Evolutionary conservation across 2,329 filamentous ascomycete species (phyloP), one percentile per base, ranked within the genome.

Genomic region (Fusarium coicis): DNA sequence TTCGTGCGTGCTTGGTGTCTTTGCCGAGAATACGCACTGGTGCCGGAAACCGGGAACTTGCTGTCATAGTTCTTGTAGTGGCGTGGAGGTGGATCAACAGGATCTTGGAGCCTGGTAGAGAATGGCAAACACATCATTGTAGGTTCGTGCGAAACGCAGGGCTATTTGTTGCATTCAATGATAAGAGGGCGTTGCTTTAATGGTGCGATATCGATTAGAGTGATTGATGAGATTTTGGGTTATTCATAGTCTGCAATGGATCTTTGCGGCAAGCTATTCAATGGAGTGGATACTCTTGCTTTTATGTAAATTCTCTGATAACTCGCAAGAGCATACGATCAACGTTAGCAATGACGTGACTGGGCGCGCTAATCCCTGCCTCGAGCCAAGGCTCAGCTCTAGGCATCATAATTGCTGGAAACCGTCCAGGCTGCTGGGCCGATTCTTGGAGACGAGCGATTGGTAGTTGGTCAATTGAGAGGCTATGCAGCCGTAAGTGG

Each of bases 391-490:
- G 65, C 65, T 55, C 30, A 68, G 54, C 54, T 39, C 18, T 32
- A 55, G 65, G 65, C 63, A 68, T 32, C 61, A 28, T 7, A 59
- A 53, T 61, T 61, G 40, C 49, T 60, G 47, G 42, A 49, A 54
- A 37, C 15, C 26, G 39, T 61, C 49, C 39, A 55, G 62, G 21
- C 32, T 37, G 26, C 34, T 28, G 23, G 23, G 10, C 23, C 14
- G 12, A 50, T 50, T 23, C 16, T 50, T 26, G n/a, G 49, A 23
- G 18, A 53, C 23, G 14, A 57, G 42, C 23, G 23, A 39, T 30
- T 44, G 26, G 34, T 21, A 16, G n/a, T 44, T 46, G 19, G 60
- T 12, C 26, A 23, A 21, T 34, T 16, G 26, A 26, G 36, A 53
- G 32, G n/a, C n/a, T 26, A 26, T 26, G 32, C 10, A 26, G 7